These are phyloP conservation scores for Terfezia boudieri DNA, from an alignment of 495 filamentous ascomycete species.

Conservation along the genomic window DNA sequence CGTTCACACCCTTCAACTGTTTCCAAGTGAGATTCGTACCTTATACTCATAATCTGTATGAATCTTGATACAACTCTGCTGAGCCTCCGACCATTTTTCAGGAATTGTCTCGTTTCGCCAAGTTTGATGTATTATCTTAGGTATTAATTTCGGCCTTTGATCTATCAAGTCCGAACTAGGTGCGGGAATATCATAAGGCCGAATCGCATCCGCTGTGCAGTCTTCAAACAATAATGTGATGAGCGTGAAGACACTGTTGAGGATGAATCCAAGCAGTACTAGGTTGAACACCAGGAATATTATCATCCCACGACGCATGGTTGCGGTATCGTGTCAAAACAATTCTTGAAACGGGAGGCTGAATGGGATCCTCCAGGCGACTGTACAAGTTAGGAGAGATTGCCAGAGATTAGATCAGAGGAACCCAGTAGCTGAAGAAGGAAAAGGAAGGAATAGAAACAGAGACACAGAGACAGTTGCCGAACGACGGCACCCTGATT, in stretches of 20 bases:
- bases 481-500: too few species aligned
- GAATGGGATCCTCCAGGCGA: too few species aligned
- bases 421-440: too few species aligned
- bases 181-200: slow-evolving; percentile 37
- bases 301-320: slow-evolving; percentile 39
- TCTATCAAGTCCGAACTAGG: slow-evolving; percentile 36
- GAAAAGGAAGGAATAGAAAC: too few species aligned
- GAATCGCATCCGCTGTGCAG: slow-evolving; percentile 41
- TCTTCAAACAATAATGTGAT: slow-evolving; percentile 44
- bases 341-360: too few species aligned
- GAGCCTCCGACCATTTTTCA: slow-evolving; percentile 45
- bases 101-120: slow-evolving; percentile 62
- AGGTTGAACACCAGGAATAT: slow-evolving; percentile 41
- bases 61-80: slow-evolving; percentile 50
- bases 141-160: slow-evolving; percentile 43
- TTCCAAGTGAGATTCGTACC: slow-evolving; percentile 26
- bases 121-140: slow-evolving; percentile 81
- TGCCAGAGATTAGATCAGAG: too few species aligned
- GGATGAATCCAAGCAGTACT: slow-evolving; percentile 33
- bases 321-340: slow-evolving; percentile 9
- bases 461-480: too few species aligned
- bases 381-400: too few species aligned
- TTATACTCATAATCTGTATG: slow-evolving; percentile 67
- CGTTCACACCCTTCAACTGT: slow-evolving; percentile 1
- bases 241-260: slow-evolving; percentile 41